Percentiles rank a stretch among this genome's conserved stretches.
Evolutionary conservation across 164 flowering plant species (phyloP).

Genomic region (Magnolia kwangsiensis): DNA sequence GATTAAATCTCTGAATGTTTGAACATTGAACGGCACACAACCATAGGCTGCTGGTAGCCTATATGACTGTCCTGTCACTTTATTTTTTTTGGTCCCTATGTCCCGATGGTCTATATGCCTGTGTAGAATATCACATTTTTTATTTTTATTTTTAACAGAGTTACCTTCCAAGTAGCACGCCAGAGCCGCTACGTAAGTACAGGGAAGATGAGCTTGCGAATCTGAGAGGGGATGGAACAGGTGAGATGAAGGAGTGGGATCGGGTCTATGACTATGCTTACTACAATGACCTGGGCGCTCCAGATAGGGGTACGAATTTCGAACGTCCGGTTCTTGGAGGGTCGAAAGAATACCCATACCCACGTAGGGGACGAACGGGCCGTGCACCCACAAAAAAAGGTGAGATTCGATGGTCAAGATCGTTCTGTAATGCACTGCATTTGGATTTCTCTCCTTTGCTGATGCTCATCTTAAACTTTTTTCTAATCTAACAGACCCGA

Average conservation of each 20-base stretch:
- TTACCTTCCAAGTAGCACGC: constrained; percentile 64
- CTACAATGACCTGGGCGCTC: constrained; percentile 76
- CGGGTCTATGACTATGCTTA: constrained; percentile 81
- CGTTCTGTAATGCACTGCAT: background rate
- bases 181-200: constrained; percentile 48
- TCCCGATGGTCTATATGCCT: no score
- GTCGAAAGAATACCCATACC: constrained; percentile 63
- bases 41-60: background rate
- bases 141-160: constrained; percentile 23
- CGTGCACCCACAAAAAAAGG: constrained; percentile 60
- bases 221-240: constrained; percentile 61
- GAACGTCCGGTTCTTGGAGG: constrained; percentile 76
- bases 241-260: constrained; percentile 73
- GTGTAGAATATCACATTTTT: no score
- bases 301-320: constrained; percentile 51
- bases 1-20: background rate
- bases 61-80: background rate
- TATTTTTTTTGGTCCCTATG: background rate
- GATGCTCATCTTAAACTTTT: no score
- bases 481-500: constrained; percentile 46
- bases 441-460: background rate
- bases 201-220: constrained; percentile 65
- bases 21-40: background rate
- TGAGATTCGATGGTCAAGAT: constrained; percentile 6
- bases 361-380: constrained; percentile 77